A percentile compares a stretch with the other conserved stretches of the same genome.
phyloP scores from a whole-genome alignment of 805 yeast species.

The Saccharomyces kudriavzevii region DNA sequence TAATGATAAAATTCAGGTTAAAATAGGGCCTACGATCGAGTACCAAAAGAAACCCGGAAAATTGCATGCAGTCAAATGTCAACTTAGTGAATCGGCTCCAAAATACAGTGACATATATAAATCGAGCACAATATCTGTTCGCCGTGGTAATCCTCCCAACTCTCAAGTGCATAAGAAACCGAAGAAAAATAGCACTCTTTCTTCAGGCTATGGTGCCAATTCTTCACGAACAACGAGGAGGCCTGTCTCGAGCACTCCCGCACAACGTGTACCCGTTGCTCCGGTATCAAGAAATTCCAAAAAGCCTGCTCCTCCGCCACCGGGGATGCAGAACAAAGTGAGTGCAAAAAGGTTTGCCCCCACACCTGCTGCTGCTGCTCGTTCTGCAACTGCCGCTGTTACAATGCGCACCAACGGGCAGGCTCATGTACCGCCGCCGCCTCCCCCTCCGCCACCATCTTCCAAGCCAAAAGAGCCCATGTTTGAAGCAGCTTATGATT shows the following conservation, averaged over 20 bases:
- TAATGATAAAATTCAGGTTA: conserved; percentile 50
- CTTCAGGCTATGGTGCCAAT: background rate
- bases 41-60: conserved; percentile 88
- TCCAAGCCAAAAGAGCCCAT: conserved; percentile 64
- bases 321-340: conserved; percentile 26
- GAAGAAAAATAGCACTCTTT: conserved; percentile 34
- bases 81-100: conserved; percentile 54
- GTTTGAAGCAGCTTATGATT: conserved; percentile 79
- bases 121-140: conserved; percentile 74
- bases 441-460: conserved; percentile 66
- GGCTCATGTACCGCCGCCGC: conserved; percentile 40
- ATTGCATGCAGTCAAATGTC: conserved; percentile 62
- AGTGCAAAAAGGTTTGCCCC: background rate
- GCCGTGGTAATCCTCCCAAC: conserved; percentile 64
- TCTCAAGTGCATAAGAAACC: conserved; percentile 66
- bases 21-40: conserved; percentile 58
- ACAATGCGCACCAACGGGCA: conserved; percentile 3
- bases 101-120: conserved; percentile 63
- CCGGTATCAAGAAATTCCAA: conserved; percentile 25
- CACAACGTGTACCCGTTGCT: conserved; percentile 12
- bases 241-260: background rate
- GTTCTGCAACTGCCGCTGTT: conserved; percentile 18
- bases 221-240: background rate
- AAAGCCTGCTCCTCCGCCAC: conserved; percentile 33
- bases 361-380: conserved; percentile 34